Conservation (phyloP, 225 moss, liverwort and hornwort species). For the Neckera pumila region DNA sequence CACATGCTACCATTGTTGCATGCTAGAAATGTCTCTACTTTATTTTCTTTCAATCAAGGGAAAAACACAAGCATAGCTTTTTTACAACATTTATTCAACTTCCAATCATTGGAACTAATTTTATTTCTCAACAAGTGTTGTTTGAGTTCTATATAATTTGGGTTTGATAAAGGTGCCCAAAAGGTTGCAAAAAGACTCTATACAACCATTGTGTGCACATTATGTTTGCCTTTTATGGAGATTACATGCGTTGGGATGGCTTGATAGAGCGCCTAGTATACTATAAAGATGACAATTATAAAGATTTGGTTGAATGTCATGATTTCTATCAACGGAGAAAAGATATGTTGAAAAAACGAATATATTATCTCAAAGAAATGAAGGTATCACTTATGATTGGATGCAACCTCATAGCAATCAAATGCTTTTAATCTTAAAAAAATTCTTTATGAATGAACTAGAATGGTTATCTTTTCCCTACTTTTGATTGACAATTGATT, state of each 20-base stretch:
- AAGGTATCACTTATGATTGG: conserved; percentile 28
- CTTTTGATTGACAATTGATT: not conserved
- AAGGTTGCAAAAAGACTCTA: conserved; percentile 61
- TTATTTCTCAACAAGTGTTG: not conserved
- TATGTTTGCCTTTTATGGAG: conserved; percentile 71
- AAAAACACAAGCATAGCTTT: not conserved
- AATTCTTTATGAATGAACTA: not conserved
- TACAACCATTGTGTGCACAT: conserved; percentile 56
- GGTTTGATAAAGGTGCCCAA: conserved; percentile 29
- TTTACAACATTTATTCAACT: not conserved
- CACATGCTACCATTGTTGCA: fast-evolving
- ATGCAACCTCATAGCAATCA: not conserved
- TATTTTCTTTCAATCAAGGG: not conserved
- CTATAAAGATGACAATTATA: conserved; percentile 43
- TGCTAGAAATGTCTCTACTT: not conserved
- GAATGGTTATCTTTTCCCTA: not conserved
- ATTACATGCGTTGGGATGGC: conserved; percentile 77
- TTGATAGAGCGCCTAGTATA: conserved; percentile 53
- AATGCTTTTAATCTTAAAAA: not conserved
- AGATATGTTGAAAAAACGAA: conserved; percentile 50
- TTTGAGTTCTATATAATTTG: not conserved
- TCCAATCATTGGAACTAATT: not conserved
- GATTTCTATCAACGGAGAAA: conserved; percentile 65
- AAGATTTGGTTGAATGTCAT: conserved; percentile 57
- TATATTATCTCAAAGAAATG: conserved; percentile 50